These are phyloP conservation scores for Ensete glaucum DNA, from an alignment of 176 grass and related monocot genomes.

Conservation along the genomic window DNA sequence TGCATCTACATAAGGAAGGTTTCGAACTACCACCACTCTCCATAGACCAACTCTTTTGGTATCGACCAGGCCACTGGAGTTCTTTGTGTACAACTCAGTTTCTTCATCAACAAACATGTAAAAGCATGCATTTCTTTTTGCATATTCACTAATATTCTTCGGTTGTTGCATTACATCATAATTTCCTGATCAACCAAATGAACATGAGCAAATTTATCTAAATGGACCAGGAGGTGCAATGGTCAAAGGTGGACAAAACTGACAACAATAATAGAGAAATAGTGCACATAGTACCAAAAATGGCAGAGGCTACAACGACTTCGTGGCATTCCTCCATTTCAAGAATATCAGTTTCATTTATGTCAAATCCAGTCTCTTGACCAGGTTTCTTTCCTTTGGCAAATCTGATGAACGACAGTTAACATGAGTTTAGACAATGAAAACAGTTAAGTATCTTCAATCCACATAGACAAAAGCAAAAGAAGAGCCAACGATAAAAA, in stretches of 20 bases:
- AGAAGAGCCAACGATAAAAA: conserved; percentile 16
- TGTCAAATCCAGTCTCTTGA: conserved; percentile 76
- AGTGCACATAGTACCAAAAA: conserved; percentile 63
- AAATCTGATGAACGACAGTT: conserved; percentile 49
- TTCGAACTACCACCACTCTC: conserved; percentile 70
- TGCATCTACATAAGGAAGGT: conserved; percentile 84
- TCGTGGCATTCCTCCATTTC: conserved; percentile 72
- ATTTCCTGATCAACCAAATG: conserved; percentile 52
- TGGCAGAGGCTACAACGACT: conserved; percentile 82
- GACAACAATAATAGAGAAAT: neutral
- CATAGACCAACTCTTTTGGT: conserved; percentile 68
- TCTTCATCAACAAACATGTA: conserved; percentile 99
- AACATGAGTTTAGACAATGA: neutral
- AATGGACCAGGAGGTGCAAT: neutral
- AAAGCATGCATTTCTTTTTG: conserved; percentile 75
- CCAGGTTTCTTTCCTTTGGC: conserved; percentile 75
- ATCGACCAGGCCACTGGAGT: conserved; percentile 41
- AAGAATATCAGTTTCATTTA: conserved; percentile 78
- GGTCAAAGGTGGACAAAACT: neutral
- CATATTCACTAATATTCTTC: conserved; percentile 68
- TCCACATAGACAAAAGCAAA: neutral
- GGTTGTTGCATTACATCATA: conserved; percentile 98
- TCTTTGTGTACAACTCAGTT: conserved; percentile 76
- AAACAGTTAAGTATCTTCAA: neutral
- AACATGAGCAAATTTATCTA: conserved; percentile 25